phyloP scores from a whole-genome alignment of 768 basidiomycete genomes.

The Suillus subaureus region DNA sequence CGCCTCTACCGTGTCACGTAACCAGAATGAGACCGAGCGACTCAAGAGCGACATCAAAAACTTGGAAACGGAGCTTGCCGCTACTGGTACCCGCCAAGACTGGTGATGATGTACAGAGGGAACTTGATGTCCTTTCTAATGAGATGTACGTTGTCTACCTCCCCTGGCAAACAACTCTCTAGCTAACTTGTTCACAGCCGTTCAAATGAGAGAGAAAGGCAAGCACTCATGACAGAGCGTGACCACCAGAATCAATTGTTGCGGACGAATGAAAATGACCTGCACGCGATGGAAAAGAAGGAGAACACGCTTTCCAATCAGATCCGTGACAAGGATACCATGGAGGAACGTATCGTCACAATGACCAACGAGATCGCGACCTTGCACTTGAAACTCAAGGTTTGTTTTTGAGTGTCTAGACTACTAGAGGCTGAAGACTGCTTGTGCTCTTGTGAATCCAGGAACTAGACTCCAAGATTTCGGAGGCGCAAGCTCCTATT shows the following conservation, averaged over 20 bases:
- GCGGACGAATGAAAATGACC: constrained; percentile 57
- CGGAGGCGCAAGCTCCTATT: constrained; percentile 65
- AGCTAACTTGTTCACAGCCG: constrained; percentile 46
- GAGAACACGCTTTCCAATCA: constrained; percentile 59
- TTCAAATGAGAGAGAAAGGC: constrained; percentile 64
- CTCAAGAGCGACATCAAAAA: constrained; percentile 61
- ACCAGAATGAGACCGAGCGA: constrained; percentile 59
- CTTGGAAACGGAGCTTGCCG: constrained; percentile 69
- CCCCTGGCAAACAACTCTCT: not conserved
- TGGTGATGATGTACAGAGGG: constrained; percentile 79
- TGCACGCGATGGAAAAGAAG: constrained; percentile 64
- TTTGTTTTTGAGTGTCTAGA: constrained; percentile 21
- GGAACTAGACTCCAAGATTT: constrained; percentile 65
- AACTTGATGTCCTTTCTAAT: constrained; percentile 63
- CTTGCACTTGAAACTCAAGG: constrained; percentile 53
- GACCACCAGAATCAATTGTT: constrained; percentile 59
- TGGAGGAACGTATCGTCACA: constrained; percentile 57
- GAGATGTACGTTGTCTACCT: constrained; percentile 59
- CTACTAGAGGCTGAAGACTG: constrained; percentile 2
- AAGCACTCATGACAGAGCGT: constrained; percentile 55
- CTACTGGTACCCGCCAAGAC: constrained; percentile 81
- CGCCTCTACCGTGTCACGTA: constrained; percentile 56
- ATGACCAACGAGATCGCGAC: constrained; percentile 60
- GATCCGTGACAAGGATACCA: constrained; percentile 56
- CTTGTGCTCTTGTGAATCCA: constrained; percentile 27